Conservation (phyloP, 106 monocot species). For the Vanilla planifolia region DNA sequence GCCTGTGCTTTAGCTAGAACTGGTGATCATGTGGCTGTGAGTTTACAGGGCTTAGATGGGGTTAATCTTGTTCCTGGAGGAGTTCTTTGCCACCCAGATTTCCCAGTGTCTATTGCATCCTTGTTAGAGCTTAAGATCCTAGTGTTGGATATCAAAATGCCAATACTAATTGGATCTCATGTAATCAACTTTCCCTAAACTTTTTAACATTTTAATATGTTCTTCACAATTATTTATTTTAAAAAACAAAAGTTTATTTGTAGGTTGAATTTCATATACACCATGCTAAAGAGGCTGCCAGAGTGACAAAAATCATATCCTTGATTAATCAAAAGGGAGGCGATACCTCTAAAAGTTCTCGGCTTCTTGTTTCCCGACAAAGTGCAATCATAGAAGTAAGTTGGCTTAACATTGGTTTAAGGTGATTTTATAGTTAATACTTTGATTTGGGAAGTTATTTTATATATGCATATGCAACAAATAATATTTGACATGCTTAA, state of each 20-base stretch:
- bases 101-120: constrained; percentile 61
- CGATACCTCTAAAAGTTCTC: constrained; percentile 49
- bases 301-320: constrained; percentile 52
- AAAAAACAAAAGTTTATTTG: not conserved
- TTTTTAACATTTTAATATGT: not conserved
- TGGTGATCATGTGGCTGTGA: constrained; percentile 65
- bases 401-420: not conserved
- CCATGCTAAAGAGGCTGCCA: constrained; percentile 60
- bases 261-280: constrained; percentile 78
- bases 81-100: constrained; percentile 76
- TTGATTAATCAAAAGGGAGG: constrained; percentile 69
- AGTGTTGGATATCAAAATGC: constrained; percentile 51
- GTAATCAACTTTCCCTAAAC: constrained; percentile 15
- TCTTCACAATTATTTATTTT: not conserved
- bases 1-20: constrained; percentile 64
- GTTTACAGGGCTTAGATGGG: constrained; percentile 58
- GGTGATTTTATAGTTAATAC: not conserved
- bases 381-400: constrained; percentile 70
- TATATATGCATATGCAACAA: too few relatives aligned
- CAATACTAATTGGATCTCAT: constrained; percentile 68
- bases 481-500: too few relatives aligned
- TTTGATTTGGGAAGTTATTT: not conserved
- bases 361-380: constrained; percentile 64
- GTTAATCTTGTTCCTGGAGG: constrained; percentile 43
- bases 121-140: constrained; percentile 75